Percentiles rank a stretch among this genome's conserved stretches.
Conservation (phyloP, 2,329 filamentous ascomycete genomes). For the Gyromitra esculenta region DNA sequence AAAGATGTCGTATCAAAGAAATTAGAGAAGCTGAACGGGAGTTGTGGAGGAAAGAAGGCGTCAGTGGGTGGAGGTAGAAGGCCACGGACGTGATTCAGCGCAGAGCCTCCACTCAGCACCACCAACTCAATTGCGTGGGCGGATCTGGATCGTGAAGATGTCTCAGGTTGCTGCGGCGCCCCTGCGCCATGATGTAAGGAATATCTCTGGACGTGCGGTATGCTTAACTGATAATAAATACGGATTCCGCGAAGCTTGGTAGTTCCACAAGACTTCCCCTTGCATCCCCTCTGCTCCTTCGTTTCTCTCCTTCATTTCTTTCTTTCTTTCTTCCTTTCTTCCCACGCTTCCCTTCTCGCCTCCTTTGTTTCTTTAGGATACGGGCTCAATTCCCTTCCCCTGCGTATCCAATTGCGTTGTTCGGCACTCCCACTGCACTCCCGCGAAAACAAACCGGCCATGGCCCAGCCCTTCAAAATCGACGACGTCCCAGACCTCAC, state of each 20-base stretch:
- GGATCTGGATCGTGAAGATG: background rate
- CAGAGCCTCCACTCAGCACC: background rate
- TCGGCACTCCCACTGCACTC: background rate
- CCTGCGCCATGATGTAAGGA: background rate
- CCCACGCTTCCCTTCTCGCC: background rate
- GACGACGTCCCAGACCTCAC: conserved; percentile 53
- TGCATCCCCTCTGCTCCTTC: background rate
- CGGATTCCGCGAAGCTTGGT: background rate
- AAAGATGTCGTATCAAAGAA: background rate
- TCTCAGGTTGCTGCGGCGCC: background rate
- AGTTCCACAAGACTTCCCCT: background rate
- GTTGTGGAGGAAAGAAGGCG: background rate
- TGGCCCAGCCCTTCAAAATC: conserved; percentile 38
- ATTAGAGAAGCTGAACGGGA: background rate
- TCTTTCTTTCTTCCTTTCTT: background rate
- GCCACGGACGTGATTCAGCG: background rate
- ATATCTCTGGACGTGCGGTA: no score
- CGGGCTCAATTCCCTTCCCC: background rate
- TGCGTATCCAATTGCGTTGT: background rate
- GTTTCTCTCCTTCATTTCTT: background rate
- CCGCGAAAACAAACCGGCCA: background rate
- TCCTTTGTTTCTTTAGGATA: background rate
- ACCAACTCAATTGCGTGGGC: background rate
- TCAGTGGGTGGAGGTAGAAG: background rate
- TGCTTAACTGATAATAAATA: background rate